Conservation (phyloP, 106 monocot genomes). For the Acanthochlamys bracteata region DNA sequence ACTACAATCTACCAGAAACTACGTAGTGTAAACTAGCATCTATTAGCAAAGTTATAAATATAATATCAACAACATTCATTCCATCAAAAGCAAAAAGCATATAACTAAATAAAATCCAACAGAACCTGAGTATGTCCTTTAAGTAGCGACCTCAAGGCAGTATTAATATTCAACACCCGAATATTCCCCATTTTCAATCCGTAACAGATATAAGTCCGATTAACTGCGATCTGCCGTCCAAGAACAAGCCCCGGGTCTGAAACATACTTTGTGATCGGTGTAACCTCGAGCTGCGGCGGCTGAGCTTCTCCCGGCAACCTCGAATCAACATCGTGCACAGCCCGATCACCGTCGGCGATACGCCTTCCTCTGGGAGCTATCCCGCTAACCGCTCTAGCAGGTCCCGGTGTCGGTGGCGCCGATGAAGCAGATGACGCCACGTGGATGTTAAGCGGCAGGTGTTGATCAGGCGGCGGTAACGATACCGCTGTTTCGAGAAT, state of each 20-base stretch:
- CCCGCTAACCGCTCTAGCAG: constrained; percentile 34
- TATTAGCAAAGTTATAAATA: not conserved
- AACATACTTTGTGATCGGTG: constrained; percentile 89
- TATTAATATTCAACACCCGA: constrained; percentile 89
- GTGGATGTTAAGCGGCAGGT: constrained; percentile 25
- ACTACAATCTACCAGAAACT: too few species aligned
- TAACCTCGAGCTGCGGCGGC: constrained; percentile 94
- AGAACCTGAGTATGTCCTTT: constrained; percentile 84
- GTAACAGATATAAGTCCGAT: constrained; percentile 81
- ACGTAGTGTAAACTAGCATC: too few species aligned
- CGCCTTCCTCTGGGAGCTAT: constrained; percentile 73
- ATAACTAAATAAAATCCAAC: not conserved
- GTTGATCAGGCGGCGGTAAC: constrained; percentile 34
- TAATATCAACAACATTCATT: too few species aligned
- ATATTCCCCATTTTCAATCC: constrained; percentile 79
- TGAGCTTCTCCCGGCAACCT: constrained; percentile 49
- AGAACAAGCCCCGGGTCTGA: constrained; percentile 91
- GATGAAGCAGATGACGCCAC: constrained; percentile 40
- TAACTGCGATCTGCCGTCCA: constrained; percentile 97
- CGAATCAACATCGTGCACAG: constrained; percentile 75
- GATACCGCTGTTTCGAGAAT: constrained; percentile 60
- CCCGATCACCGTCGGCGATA: constrained; percentile 41
- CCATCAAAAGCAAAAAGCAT: not conserved
- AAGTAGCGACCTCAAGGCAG: constrained; percentile 72
- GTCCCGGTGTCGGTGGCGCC: constrained; percentile 58